Evolutionary conservation across 257 asterid genomes (phyloP).

Genomic region (Solanum clarkiae): DNA sequence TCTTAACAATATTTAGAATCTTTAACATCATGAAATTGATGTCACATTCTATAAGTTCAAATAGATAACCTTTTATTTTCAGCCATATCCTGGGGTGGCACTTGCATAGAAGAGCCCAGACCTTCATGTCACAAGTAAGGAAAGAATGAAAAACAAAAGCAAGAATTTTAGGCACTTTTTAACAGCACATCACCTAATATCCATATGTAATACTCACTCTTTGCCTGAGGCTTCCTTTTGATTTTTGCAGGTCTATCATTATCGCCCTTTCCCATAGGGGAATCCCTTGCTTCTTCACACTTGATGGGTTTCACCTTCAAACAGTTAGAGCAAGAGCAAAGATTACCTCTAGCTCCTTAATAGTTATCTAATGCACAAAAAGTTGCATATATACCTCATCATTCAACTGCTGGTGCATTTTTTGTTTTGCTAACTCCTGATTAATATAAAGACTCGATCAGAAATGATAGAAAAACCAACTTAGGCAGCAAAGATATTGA

Average conservation of each 20-base stretch:
- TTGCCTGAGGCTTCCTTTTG: constrained; percentile 15
- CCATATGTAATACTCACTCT: constrained; percentile 26
- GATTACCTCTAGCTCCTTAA: not conserved
- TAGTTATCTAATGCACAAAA: constrained; percentile 9
- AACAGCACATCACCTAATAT: not conserved
- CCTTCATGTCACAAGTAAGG: constrained; percentile 10
- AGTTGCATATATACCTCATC: constrained; percentile 27
- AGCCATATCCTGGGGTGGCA: constrained; percentile 15
- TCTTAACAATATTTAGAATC: not conserved
- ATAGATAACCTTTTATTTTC: constrained; percentile 35
- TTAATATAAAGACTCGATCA: constrained; percentile 2
- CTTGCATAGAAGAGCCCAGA: constrained; percentile 18
- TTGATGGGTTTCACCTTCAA: constrained; percentile 17
- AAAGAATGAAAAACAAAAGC: constrained; percentile 1
- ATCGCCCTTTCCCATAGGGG: constrained; percentile 10
- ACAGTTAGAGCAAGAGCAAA: not conserved
- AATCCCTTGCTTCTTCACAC: constrained; percentile 6
- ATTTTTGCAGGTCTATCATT: constrained; percentile 17
- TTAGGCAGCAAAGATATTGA: not conserved
- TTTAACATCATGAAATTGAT: not conserved
- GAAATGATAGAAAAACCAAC: not conserved
- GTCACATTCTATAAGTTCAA: not conserved
- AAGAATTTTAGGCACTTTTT: not conserved
- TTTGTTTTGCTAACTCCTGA: constrained; percentile 19
- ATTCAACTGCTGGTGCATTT: constrained; percentile 7